Base-by-base conservation (phyloP, 2,329 filamentous ascomycete genomes). In the Fusarium armeniacum region DNA sequence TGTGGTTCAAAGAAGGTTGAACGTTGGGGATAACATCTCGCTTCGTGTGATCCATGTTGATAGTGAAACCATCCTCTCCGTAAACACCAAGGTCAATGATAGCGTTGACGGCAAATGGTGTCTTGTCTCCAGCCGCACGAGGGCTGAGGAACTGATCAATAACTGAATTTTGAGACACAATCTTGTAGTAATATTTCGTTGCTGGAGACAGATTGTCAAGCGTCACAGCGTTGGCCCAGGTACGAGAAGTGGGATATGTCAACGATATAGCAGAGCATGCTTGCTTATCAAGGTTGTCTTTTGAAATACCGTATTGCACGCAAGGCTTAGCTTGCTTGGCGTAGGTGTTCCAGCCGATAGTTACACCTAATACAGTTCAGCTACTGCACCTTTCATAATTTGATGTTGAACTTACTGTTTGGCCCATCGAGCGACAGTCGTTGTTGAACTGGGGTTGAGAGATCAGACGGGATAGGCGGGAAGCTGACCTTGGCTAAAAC, bases 31-130 rank as follows among this genome's bases (percentile, higher is more conserved):
- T 67, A 0, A 63, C 20, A 13, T 67, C 58, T 5, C 64, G 43
- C 38, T 67, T 67, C 0, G 64, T 41, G 4, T 62, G 30, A n/a
- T 67, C 63, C 26, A 62, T 63, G 3, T 58, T 44, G 20, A 67
- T 67, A 0, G 64, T 67, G 24, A 67, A 67, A 1, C 64, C 64
- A 28, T 67, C 64, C 26, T 67, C 9, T 1, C 64, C 64, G 13
- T 67, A 67, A 0, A 67, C 64, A 3, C 63, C 64, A 16, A 67
- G 63, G 33, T 67, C 64, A 32, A 67, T 67, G 1, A 67, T 67
- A 1, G 64, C 64, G 7, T 67, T 67, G n/a, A 67, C 32, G 3
- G 64, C 36, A 13, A 67, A 67, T 5, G 63, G 51, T 0, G 64
- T 67, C 11, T 45, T 63, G 9, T 67, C 64, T 9, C 64, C 64